These are phyloP conservation scores for Rheum nobile DNA, from an alignment of 148 eudicot species.

Conservation along the genomic window DNA sequence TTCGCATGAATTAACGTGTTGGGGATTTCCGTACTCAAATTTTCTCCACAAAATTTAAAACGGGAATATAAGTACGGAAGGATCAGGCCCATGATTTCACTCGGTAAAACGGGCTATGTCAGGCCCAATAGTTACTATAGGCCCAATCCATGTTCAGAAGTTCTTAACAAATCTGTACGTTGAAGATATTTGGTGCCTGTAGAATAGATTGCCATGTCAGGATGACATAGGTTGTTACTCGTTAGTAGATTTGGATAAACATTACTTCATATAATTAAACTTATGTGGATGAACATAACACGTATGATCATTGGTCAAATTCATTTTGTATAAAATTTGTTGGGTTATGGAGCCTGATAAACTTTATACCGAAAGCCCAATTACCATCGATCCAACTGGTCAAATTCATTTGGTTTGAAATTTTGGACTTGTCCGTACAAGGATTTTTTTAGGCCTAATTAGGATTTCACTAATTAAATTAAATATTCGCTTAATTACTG, in stretches of 20 bases:
- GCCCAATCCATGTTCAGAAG: too few species aligned
- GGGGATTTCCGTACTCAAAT: too few species aligned
- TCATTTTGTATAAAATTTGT: not conserved
- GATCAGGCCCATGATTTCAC: not conserved
- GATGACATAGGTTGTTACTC: not conserved
- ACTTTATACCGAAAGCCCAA: too few species aligned
- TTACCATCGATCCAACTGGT: too few species aligned
- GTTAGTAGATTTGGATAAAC: not conserved
- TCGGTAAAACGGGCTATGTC: not conserved
- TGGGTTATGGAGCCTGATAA: too few species aligned
- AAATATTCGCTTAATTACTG: too few species aligned
- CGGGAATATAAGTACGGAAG: too few species aligned
- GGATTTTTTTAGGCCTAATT: too few species aligned
- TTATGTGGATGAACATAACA: not conserved
- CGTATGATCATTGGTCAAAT: not conserved
- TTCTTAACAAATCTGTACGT: not conserved
- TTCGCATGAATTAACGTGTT: not conserved
- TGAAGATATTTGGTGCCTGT: not conserved
- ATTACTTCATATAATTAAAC: not conserved
- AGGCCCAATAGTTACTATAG: not conserved
- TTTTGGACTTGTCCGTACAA: too few species aligned
- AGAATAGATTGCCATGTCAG: slow-evolving; percentile 3
- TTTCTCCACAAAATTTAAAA: too few species aligned
- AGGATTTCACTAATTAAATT: too few species aligned
- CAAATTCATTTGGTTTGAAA: too few species aligned